These are phyloP conservation scores for Vinca minor DNA, from an alignment of 257 asterid species.

Conservation along the genomic window DNA sequence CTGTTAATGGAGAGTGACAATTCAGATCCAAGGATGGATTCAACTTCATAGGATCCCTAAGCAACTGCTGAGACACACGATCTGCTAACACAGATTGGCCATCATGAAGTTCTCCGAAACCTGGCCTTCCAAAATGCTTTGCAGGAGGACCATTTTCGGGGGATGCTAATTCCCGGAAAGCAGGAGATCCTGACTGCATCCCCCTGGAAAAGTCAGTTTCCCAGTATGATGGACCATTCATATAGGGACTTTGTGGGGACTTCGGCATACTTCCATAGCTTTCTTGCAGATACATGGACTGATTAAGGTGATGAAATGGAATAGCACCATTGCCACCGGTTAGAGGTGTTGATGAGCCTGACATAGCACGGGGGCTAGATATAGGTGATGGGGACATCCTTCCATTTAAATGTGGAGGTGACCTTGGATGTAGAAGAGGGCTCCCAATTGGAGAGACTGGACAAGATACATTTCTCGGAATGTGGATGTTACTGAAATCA, in stretches of 20 bases:
- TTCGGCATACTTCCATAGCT: conserved; percentile 41
- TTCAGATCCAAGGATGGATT: conserved; percentile 44
- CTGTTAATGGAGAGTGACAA: conserved; percentile 38
- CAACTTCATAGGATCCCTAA: conserved; percentile 49
- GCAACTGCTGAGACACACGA: conserved; percentile 70
- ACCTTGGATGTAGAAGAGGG: conserved; percentile 69
- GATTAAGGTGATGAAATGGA: conserved; percentile 55
- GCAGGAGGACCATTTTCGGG: conserved; percentile 41
- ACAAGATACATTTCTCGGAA: conserved; percentile 49
- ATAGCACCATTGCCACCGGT: conserved; percentile 58
- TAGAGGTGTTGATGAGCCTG: conserved; percentile 74
- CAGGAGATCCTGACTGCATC: conserved; percentile 47
- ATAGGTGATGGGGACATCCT: conserved; percentile 89
- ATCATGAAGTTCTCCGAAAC: conserved; percentile 46
- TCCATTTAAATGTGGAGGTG: conserved; percentile 82
- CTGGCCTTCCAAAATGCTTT: conserved; percentile 47
- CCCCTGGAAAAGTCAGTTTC: conserved; percentile 71
- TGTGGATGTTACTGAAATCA: conserved; percentile 39
- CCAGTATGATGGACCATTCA: conserved; percentile 55
- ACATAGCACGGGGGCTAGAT: conserved; percentile 74
- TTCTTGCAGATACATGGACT: conserved; percentile 49
- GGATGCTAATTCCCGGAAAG: conserved; percentile 52
- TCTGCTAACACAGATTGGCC: conserved; percentile 66
- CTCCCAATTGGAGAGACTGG: conserved; percentile 68
- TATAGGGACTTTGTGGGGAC: conserved; percentile 37